These are phyloP conservation scores for Vitis hybrid DNA, from an alignment of 177 flowering plant species.

Conservation along the genomic window DNA sequence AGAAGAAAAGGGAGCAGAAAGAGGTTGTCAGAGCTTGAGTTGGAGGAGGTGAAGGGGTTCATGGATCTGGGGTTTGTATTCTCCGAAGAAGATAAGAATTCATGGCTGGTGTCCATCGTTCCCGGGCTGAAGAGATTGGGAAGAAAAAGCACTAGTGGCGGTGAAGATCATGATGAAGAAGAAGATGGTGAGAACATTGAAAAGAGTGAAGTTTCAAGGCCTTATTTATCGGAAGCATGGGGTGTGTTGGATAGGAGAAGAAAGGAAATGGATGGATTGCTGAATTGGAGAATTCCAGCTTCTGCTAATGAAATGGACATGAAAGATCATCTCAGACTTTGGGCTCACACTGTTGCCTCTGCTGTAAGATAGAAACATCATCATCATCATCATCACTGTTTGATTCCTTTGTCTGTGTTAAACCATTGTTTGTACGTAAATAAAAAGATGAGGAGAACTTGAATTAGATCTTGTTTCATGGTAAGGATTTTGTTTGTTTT, in stretches of 20 bases:
- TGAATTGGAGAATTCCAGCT: slow-evolving; percentile 18
- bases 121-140: slow-evolving; percentile 24
- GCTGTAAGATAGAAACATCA: slow-evolving; percentile 18
- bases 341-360: slow-evolving; percentile 41
- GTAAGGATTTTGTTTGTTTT: too few relatives aligned
- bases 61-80: slow-evolving; percentile 27
- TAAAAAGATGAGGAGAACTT: too few relatives aligned
- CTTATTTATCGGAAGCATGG: slow-evolving; percentile 28
- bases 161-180: neutral
- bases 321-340: slow-evolving; percentile 28
- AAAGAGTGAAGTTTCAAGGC: slow-evolving; percentile 13
- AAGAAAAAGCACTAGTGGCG: neutral
- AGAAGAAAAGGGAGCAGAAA: slow-evolving; percentile 6
- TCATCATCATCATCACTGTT: neutral
- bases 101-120: slow-evolving; percentile 17
- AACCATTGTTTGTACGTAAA: too few relatives aligned
- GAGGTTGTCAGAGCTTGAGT: slow-evolving; percentile 15
- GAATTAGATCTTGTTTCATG: too few relatives aligned
- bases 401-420: too few relatives aligned
- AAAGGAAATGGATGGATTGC: neutral
- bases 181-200: neutral
- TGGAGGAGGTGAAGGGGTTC: slow-evolving; percentile 9
- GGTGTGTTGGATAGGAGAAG: slow-evolving; percentile 7
- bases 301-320: slow-evolving; percentile 18
- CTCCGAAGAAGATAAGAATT: slow-evolving; percentile 18